A percentile compares a stretch with the other conserved stretches of the same genome.
Conservation (phyloP, 495 filamentous ascomycete species). For the Massariosphaeria phaeospora region DNA sequence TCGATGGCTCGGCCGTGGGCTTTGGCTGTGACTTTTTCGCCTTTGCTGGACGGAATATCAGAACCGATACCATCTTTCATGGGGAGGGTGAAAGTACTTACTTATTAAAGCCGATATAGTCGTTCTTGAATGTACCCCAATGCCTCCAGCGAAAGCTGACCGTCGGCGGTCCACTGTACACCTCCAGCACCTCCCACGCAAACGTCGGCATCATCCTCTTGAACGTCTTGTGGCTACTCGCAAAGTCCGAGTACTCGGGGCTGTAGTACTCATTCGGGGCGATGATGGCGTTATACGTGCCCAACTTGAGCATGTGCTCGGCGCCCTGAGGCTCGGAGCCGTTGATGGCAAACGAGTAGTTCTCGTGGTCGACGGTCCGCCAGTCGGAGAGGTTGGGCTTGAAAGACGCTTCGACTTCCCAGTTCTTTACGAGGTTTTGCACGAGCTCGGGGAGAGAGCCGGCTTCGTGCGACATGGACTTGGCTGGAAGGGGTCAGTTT, state of each 20-base stretch:
- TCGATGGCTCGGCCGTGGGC: constrained; percentile 50
- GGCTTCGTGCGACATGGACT: constrained; percentile 50
- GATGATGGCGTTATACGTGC: constrained; percentile 65
- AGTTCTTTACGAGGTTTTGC: constrained; percentile 67
- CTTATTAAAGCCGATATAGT: constrained; percentile 59
- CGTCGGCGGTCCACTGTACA: constrained; percentile 56
- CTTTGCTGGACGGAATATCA: constrained; percentile 42
- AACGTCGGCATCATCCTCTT: constrained; percentile 67
- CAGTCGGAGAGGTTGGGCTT: constrained; percentile 57
- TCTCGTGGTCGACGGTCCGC: constrained; percentile 54
- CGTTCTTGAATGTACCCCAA: constrained; percentile 60
- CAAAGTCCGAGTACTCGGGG: constrained; percentile 54
- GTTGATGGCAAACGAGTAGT: constrained; percentile 60
- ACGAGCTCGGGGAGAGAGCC: constrained; percentile 54
- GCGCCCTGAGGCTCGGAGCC: constrained; percentile 50
- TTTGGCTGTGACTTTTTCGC: constrained; percentile 56
- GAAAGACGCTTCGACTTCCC: constrained; percentile 66
- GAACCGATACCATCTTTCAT: too few species aligned
- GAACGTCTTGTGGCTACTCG: constrained; percentile 59
- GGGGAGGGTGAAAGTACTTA: constrained; percentile 35
- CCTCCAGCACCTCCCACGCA: constrained; percentile 64
- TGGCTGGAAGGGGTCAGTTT: constrained; percentile 43
- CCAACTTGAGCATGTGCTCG: constrained; percentile 61
- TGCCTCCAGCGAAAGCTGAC: constrained; percentile 61
- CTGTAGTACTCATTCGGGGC: constrained; percentile 57